Base-by-base conservation (phyloP, 2,329 filamentous ascomycete genomes). In the Fusarium torreyae region DNA sequence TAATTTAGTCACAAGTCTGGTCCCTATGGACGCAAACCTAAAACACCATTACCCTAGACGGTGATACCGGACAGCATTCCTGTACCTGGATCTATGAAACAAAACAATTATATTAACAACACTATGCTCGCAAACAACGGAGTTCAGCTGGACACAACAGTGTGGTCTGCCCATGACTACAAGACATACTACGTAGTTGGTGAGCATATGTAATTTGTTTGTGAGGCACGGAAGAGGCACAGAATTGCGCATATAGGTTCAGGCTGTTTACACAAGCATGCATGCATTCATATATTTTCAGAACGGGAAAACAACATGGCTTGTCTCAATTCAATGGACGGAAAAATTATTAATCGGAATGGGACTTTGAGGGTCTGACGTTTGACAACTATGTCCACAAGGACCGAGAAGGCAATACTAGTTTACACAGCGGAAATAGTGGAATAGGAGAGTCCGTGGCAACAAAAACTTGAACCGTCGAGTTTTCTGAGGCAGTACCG, bases 401-500 rank as follows among this genome's bases (percentile, higher is more conserved):
- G 14, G 46, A 46, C 59, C 53, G 58, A 53, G 59, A 68, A 18
- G 20, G 48, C 42, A 17, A 36, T 38, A 65, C 57, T 45, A 50
- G 28, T 31, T 31, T 49, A 49, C 40, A 63, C 38, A 45, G 34
- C 38, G 28, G 28, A 31, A 33, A 59, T n/a, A 36, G 45, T 31
- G n/a, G 22, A 31, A 51, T 36, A 48, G 6, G 46, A 40, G 40
- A 42, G n/a, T 8, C 39, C 24, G n/a, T 48, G 48, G 39, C 31
- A 50, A 51, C 17, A 36, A 34, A 66, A 63, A 50, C 20, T 26
- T 44, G 50, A 54, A 45, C 17, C 44, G 40, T 66, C 54, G 61
- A 57, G 43, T 44, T 66, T 67, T 53, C 39, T 34, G 50, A 49
- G 38, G 51, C 53, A 44, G 46, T 68, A 53, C 59, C 68, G 68